Percentiles rank a stretch among this genome's conserved stretches.
These are phyloP conservation scores for Elaphomyces granulatus DNA, from an alignment of 495 filamentous ascomycete species.

Conservation along the genomic window DNA sequence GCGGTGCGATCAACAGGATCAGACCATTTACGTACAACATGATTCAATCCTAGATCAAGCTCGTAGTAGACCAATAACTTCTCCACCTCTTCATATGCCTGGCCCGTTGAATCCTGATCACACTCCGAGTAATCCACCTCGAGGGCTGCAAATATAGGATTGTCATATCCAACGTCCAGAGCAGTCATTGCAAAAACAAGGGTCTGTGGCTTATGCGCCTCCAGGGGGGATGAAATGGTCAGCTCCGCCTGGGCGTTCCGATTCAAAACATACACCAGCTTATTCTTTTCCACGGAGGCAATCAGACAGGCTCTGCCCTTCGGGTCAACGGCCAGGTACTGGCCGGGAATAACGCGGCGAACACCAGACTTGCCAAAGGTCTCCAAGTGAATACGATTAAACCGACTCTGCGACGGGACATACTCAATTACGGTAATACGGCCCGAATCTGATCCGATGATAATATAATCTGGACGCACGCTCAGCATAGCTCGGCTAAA, in stretches of 20 bases:
- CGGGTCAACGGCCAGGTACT: constrained; percentile 88
- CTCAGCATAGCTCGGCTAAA: constrained; percentile 43
- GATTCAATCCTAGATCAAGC: constrained; percentile 89
- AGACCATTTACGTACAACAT: constrained; percentile 91
- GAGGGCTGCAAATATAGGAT: constrained; percentile 87
- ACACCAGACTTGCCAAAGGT: constrained; percentile 98
- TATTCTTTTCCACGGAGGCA: constrained; percentile 94
- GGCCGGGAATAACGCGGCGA: constrained; percentile 82
- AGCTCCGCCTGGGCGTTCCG: constrained; percentile 87
- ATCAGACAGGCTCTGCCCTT: constrained; percentile 91
- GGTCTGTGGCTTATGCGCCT: constrained; percentile 91
- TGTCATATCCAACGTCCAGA: constrained; percentile 90
- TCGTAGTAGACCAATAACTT: constrained; percentile 94
- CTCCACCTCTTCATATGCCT: constrained; percentile 66
- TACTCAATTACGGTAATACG: constrained; percentile 92
- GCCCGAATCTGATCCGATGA: constrained; percentile 89
- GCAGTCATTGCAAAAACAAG: constrained; percentile 76
- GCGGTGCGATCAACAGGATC: constrained; percentile 85
- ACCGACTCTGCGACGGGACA: constrained; percentile 69
- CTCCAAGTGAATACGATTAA: constrained; percentile 81
- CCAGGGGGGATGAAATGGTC: constrained; percentile 92
- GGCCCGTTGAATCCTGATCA: constrained; percentile 80
- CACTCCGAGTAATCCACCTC: constrained; percentile 87
- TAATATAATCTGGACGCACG: constrained; percentile 71
- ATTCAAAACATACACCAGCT: constrained; percentile 97